These are phyloP conservation scores for Astraeus odoratus DNA, from an alignment of 768 basidiomycete species.

Conservation along the genomic window DNA sequence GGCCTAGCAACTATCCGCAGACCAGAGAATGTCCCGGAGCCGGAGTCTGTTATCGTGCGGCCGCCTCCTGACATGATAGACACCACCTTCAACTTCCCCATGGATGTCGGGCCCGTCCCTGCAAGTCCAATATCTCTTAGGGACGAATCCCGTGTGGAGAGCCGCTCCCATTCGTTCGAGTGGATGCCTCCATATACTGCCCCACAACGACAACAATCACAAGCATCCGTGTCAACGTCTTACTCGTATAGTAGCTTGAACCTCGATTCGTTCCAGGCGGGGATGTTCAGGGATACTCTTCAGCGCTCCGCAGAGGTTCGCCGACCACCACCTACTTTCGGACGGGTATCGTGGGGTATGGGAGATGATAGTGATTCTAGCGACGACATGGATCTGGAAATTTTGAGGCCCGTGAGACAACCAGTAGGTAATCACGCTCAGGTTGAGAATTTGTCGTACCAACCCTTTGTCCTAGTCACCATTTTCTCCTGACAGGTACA, in stretches of 20 bases:
- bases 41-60: neutral
- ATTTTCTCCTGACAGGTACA: neutral
- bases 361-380: constrained; percentile 1
- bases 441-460: too few relatives aligned
- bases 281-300: constrained; percentile 27
- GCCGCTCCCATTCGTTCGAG: neutral
- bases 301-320: constrained; percentile 21
- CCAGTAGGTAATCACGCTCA: neutral
- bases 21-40: neutral
- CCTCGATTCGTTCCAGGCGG: constrained; percentile 25
- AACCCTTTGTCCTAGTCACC: neutral
- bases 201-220: neutral
- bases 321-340: constrained; percentile 8
- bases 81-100: too few relatives aligned
- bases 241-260: constrained; percentile 27
- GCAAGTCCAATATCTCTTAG: neutral
- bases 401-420: neutral
- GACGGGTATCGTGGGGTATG: neutral
- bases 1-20: neutral
- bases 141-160: neutral
- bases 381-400: neutral
- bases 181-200: neutral
- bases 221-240: constrained; percentile 2
- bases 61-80: neutral
- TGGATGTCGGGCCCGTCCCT: too few relatives aligned